A percentile compares a stretch with the other conserved stretches of the same genome.
phyloP scores from a whole-genome alignment of 2,329 filamentous ascomycete species.

The Colletotrichum sp. region DNA sequence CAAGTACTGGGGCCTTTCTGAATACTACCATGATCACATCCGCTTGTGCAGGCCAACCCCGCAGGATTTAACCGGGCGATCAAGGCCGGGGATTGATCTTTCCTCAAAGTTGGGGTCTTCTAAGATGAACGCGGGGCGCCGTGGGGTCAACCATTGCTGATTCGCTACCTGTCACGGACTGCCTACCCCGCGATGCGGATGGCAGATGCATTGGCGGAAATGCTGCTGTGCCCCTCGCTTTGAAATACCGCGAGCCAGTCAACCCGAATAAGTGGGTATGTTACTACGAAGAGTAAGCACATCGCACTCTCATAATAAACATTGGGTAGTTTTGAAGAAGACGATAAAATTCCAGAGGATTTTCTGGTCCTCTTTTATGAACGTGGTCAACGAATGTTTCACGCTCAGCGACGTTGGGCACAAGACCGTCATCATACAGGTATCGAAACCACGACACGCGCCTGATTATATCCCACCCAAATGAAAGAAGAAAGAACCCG shows the following conservation, averaged over 20 bases:
- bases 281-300: neutral
- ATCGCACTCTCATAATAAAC: neutral
- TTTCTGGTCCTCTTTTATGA: too few relatives aligned
- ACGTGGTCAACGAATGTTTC: too few relatives aligned
- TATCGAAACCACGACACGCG: neutral
- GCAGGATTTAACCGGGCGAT: neutral
- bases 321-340: neutral
- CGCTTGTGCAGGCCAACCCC: neutral
- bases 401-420: neutral
- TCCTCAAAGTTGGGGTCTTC: neutral
- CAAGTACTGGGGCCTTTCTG: neutral
- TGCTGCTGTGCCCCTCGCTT: neutral
- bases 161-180: neutral
- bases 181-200: neutral
- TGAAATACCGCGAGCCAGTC: neutral
- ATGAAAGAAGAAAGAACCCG: neutral
- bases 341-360: too few relatives aligned
- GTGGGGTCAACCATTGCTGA: rapidly evolving
- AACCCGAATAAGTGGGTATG: neutral
- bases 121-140: neutral
- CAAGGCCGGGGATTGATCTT: neutral
- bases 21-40: neutral
- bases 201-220: neutral
- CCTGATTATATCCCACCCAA: neutral
- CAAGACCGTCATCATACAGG: neutral